Evolutionary conservation across 2,329 filamentous ascomycete genomes (phyloP), one percentile per base, ranked within the genome.

Genomic region (Zymoseptoria passerinii): DNA sequence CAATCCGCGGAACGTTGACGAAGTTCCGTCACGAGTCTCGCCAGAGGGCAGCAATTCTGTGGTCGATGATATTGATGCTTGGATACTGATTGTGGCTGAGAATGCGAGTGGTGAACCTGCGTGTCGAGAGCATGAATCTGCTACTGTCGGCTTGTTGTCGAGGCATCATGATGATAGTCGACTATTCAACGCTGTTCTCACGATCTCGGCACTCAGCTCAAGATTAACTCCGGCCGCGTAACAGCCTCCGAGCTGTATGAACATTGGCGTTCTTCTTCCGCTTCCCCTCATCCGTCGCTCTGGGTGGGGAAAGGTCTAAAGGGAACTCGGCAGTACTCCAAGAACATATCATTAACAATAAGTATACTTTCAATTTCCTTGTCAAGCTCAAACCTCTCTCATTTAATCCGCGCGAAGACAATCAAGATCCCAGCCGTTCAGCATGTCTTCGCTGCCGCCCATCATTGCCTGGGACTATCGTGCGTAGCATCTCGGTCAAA

Each of bases 391-490:
- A 13, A 40, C 9, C 35, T 16, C 9, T 40, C 35, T 29, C 13
- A 16, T 16, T 40, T 10, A 4, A 40, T 40, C 13, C 35, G 16
- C 10, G 8, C 9, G 16, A 16, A 40, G 16, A 40, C 10, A 40
- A 10, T 5, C 4, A 10, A 40, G 2, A 4, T 6, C 35, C 10
- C 10, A 16, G 35, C 35, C 16, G 16, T 10, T 50, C 48, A 50
- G 7, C 16, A 58, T 58, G 57, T 52, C 57, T 18, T 55, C 40
- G 6, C 20, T 59, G 28, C 57, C 57, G 28, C 57, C 57, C 20
- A 40, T 59, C 13, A 59, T 59, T 50, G 57, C 57, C 7, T 59
- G 57, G 57, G 57, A 59, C 35, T 59, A 59, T 23, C 57, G 57
- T 59, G 29, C 20, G 57, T 29, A 28, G 8, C 35, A 4, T 6